Evolutionary conservation across 2,329 filamentous ascomycete genomes (phyloP), one percentile per base, ranked within the genome.

Genomic region (Herpotrichia juniperi): DNA sequence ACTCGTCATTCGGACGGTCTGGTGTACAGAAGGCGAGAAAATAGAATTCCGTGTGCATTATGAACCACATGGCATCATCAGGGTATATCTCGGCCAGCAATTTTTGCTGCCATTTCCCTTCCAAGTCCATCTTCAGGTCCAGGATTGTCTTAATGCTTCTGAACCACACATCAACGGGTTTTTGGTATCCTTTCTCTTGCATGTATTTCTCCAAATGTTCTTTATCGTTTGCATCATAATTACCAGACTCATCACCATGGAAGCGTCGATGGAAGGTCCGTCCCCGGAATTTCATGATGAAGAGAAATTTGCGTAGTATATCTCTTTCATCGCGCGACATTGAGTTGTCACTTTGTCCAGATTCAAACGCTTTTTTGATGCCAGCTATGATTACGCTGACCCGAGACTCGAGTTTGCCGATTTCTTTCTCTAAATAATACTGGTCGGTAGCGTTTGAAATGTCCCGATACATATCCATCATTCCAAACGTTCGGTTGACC

Each of bases 381-480:
- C n/a, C 17, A 7, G 43, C 19, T 34, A 51, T 46, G 19, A 51
- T 30, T 21, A 11, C 9, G 16, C 40, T 30, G 7, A 26, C 48
- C 10, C 17, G n/a, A 32, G 19, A 10, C 32, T 51, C 48, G n/a
- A 51, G 48, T 43, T 35, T 34, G 24, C 37, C 37, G 22, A 50
- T 40, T 26, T 50, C 37, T 26, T 34, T 43, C 25, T 51, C 48
- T 17, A 46, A n/a, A 31, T 45, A 28, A n/a, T 39, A 12, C 7
- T 39, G 31, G 14, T 51, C 30, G 40, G 24, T n/a, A 21, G 24
- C 22, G 11, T 46, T 40, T 16, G 31, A 25, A 32, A 31, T 14
- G 22, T 51, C 48, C 2, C 42, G 48, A 46, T 46, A 51, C 48
- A 46, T 51, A 16, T 51, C 48, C 25, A 25, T 45, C 19, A 46